Evolutionary conservation across 352 stramenopile genomes (phyloP).

Genomic region (Phytopythium sindhum): DNA sequence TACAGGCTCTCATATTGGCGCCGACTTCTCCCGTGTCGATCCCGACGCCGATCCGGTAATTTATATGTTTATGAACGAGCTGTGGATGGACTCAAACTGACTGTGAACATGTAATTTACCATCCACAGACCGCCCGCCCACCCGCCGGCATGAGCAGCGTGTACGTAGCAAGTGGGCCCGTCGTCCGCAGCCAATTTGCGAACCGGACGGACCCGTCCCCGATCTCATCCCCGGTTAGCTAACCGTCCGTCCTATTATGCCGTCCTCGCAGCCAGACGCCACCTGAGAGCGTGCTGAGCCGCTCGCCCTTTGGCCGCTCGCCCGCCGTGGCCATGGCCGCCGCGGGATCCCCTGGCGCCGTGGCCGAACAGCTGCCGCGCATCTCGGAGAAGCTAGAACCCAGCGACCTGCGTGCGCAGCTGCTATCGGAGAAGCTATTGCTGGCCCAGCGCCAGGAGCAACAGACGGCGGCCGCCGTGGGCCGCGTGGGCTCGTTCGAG

Average conservation of each 20-base stretch:
- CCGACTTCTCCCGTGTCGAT: conserved; percentile 27
- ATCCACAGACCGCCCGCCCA: conserved; percentile 1
- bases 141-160: conserved; percentile 50
- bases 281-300: conserved; percentile 40
- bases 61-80: background rate
- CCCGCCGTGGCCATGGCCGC: background rate
- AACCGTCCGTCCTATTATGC: background rate
- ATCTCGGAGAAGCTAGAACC: conserved; percentile 67
- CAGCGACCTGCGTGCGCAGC: conserved; percentile 34
- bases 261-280: conserved; percentile 20
- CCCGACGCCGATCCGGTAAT: conserved; percentile 3
- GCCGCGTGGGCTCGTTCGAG: conserved; percentile 65
- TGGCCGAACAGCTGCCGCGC: conserved; percentile 47
- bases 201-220: background rate
- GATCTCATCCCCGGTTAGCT: no score
- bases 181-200: no score
- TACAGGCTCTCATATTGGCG: conserved; percentile 48
- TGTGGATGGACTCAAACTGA: no score
- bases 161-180: no score
- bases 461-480: background rate
- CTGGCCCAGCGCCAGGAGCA: conserved; percentile 1
- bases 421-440: conserved; percentile 65
- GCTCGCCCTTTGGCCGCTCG: conserved; percentile 52
- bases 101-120: background rate
- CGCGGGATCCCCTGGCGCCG: conserved; percentile 24